Base-by-base conservation (phyloP, 345 rosid species). In the Erysimum cheiranthoides region DNA sequence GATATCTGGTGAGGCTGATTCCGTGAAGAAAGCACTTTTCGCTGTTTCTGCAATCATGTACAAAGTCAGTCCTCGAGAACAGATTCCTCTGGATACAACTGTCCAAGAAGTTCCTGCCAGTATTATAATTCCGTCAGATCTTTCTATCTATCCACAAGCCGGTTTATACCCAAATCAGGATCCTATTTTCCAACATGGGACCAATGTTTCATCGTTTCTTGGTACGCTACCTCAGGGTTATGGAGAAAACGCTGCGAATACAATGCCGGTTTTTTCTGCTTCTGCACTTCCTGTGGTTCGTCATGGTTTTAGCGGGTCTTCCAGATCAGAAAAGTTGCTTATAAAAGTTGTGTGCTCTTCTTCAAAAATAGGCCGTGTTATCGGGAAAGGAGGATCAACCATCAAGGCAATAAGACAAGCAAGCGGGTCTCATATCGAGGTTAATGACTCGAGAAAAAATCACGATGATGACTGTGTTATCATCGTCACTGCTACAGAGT, bases 301-400 rank as follows among this genome's bases (percentile, higher is more conserved):
- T 72, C 77, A 93, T 73, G 85, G 85, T 76, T 79, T 86, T 72
- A 82, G 86, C 1, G 81, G 83, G 36, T 61, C 87, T 73, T 82
- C 90, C 7, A 86, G 30, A 69, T 83, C 86, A 14, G 93, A 86
- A 85, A 95, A 95, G 72, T 81, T 95, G 73, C 71, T 82, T 40
- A 16, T 95, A 27, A 84, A 86, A 69, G 87, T 95, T 6, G 38
- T 95, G 73, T 95, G 99, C 77, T 84, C 96, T 42, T 85, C 80
- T 74, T 74, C 85, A 72, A 95, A 90, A 70, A 95, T 92, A 68
- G 99, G 99, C 1, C 98, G 99, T 63, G 99, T 95, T 62, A 95
- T 95, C 61, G 99, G 98, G 52, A 92, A 86, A 84, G 97, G 93
- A 79, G 99, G 99, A 25, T 69, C 90, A 58, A 91, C 97, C 38